Conservation (phyloP, 129 eudicot genomes). For the Saussurea involucrata region DNA sequence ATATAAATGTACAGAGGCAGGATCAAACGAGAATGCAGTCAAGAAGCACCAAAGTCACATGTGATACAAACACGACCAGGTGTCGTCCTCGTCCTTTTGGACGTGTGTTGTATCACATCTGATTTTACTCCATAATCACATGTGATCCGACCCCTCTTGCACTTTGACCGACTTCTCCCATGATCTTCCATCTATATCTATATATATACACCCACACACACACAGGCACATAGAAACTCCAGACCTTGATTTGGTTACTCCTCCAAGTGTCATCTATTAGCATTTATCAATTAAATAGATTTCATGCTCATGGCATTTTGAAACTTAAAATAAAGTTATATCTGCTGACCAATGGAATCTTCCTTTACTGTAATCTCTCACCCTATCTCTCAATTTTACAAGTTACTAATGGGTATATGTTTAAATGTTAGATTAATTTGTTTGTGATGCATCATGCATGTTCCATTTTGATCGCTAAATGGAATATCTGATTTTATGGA, state of each 20-base stretch:
- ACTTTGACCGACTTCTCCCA: too few species aligned
- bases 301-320: neutral
- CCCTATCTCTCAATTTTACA: neutral
- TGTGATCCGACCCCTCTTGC: too few species aligned
- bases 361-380: neutral
- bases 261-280: neutral
- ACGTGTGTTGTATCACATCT: too few species aligned
- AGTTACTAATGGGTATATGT: neutral
- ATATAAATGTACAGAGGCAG: too few species aligned
- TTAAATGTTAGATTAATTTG: neutral
- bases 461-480: neutral
- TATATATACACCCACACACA: too few species aligned
- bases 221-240: neutral
- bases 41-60: too few species aligned
- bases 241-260: neutral
- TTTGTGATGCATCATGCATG: neutral
- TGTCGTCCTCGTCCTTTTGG: too few species aligned
- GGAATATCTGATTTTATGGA: neutral
- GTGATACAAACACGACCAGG: too few species aligned
- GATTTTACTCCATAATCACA: too few species aligned
- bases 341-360: neutral
- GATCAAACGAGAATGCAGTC: too few species aligned
- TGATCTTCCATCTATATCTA: too few species aligned
- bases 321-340: neutral
- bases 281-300: neutral